A percentile compares a stretch with the other conserved stretches of the same genome.
phyloP scores from a whole-genome alignment of 345 rosid species.

The Moricandia moricandioides region DNA sequence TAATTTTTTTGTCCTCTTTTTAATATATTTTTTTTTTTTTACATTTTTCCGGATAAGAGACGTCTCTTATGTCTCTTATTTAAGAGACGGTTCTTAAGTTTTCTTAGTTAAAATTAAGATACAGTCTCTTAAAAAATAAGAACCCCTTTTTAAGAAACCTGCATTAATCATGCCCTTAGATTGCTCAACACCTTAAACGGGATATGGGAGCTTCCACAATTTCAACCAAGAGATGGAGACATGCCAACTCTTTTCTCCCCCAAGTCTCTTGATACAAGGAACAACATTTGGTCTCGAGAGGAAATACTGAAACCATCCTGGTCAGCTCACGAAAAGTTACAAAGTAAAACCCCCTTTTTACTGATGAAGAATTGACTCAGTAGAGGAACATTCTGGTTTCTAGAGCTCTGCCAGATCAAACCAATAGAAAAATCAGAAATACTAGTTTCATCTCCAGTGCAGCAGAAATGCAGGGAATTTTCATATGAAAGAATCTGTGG shows the following conservation, averaged over 20 bases:
- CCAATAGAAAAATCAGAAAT: constrained; percentile 2
- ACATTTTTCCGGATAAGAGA: too few species aligned
- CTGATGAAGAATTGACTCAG: not conserved
- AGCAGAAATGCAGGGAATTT: too few species aligned
- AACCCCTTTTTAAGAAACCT: too few species aligned
- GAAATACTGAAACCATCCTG: not conserved
- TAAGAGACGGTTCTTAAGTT: too few species aligned
- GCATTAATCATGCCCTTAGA: too few species aligned
- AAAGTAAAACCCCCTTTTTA: too few species aligned
- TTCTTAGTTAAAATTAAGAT: too few species aligned
- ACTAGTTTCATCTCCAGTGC: not conserved
- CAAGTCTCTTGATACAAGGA: not conserved
- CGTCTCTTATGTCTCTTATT: too few species aligned
- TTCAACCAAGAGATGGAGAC: constrained; percentile 8
- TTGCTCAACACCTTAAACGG: not conserved
- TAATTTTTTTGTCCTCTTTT: too few species aligned
- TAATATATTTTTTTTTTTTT: too few species aligned
- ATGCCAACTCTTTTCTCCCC: not conserved
- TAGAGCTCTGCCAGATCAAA: constrained; percentile 33
- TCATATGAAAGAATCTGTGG: too few species aligned
- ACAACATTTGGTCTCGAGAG: not conserved
- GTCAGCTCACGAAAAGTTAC: not conserved
- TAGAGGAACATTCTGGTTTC: constrained; percentile 33
- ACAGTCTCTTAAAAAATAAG: too few species aligned
- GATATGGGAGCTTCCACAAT: constrained; percentile 3